Base-by-base conservation (phyloP, 2,329 filamentous ascomycete species). In the Neurospora sp. region DNA sequence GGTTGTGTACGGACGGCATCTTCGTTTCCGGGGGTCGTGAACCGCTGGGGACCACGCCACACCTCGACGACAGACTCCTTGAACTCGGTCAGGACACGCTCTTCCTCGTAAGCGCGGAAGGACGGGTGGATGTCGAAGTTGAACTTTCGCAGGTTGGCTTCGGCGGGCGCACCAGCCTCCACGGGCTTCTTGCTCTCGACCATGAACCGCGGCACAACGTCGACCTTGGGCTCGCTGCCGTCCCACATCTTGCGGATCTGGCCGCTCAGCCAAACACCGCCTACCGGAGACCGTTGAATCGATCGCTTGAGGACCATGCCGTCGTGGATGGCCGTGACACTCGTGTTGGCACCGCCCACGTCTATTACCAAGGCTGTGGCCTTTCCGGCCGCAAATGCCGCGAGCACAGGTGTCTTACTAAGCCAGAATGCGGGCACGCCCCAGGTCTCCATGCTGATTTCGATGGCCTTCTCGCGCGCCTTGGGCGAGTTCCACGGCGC, bases 401-500 rank as follows among this genome's bases (percentile, higher is more conserved):
- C 90, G 78, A 97, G 87, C 62, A 97, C 94, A 36, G 95, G 93
- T 68, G 90, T 96, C 77, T 93, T 90, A 73, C 93, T 93, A 72
- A 98, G 84, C 86, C 95, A 99, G 81, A 97, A 98, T 5, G 96
- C 96, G 19, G 96, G 96, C 70, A 91, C 91, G 38, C 93, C 94
- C 93, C 96, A 99, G 78, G 89, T 92, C 84, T 99, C 96, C 90
- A 99, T 97, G 71, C 93, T 93, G 73, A 98, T 89, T 82, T 99
- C 96, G 76, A 97, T 95, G 52, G 91, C 90, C 86, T 96, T 97
- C 82, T 99, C 96, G 71, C 96, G 87, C 71, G 91, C 89, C 83
- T 97, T 97, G 62, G 87, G 81, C 36, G 89, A 86, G 81, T 97
- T 98, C 94, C 95, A 98, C 11, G 93, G 91, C 15, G 94, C 92